These are phyloP conservation scores for Phyllosticta paracitricarpa DNA, from an alignment of 2,329 filamentous ascomycete species.

Conservation along the genomic window DNA sequence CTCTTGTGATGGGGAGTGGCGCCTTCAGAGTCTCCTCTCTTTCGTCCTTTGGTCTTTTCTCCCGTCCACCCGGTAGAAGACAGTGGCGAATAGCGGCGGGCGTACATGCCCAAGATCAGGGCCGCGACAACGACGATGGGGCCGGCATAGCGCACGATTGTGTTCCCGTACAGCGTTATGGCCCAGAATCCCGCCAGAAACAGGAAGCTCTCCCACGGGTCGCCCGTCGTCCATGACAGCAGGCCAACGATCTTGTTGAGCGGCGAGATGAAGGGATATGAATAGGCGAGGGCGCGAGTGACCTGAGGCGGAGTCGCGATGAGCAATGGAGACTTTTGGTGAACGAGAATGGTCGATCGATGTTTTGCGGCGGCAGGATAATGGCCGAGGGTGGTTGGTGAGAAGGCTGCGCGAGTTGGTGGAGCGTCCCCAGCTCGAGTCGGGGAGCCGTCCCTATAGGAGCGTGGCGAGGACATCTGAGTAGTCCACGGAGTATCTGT, in stretches of 20 bases:
- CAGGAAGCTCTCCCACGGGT: conserved; percentile 95
- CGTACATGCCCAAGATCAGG: conserved; percentile 88
- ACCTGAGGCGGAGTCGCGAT: conserved; percentile 91
- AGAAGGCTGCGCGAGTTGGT: conserved; percentile 83
- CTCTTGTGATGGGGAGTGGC: conserved; percentile 81
- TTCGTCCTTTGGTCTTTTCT: conserved; percentile 48
- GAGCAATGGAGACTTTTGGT: conserved; percentile 89
- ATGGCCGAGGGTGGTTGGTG: conserved; percentile 66
- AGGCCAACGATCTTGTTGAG: conserved; percentile 78
- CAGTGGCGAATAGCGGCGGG: conserved; percentile 76
- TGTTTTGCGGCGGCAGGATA: conserved; percentile 61
- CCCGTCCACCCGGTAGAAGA: conserved; percentile 73
- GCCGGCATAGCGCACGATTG: conserved; percentile 68
- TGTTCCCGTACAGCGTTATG: conserved; percentile 73
- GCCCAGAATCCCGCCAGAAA: conserved; percentile 81
- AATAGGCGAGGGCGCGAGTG: conserved; percentile 88
- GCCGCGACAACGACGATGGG: conserved; percentile 70
- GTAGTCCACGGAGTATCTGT: conserved; percentile 32
- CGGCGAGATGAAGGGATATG: conserved; percentile 84
- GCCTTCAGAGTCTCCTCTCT: conserved; percentile 42
- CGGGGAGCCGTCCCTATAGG: conserved; percentile 16
- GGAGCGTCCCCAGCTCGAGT: conserved; percentile 35
- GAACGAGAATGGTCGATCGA: conserved; percentile 84
- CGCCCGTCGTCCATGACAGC: conserved; percentile 85
- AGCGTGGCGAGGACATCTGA: conserved; percentile 29